Conservation (phyloP, 768 basidiomycete genomes). For the Boletus rufocinnamomeus region DNA sequence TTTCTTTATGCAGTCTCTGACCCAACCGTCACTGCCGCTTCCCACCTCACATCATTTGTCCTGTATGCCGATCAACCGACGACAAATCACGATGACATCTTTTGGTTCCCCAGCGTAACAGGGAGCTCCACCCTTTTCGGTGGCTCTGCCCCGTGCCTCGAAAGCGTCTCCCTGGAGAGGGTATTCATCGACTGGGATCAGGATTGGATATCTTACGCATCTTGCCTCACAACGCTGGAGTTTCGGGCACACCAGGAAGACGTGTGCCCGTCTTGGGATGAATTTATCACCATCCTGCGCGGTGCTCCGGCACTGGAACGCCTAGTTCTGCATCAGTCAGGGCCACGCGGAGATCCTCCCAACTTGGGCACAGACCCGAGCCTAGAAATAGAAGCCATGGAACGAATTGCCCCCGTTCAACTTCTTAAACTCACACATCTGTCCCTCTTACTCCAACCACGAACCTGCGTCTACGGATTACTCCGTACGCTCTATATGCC, state of each 20-base stretch:
- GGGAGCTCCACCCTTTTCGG: not conserved
- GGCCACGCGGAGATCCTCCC: not conserved
- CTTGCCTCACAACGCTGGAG: not conserved
- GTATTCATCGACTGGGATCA: not conserved
- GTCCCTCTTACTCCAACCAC: not conserved
- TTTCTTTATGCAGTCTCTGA: too few species aligned
- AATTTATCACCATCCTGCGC: not conserved
- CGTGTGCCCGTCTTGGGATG: not conserved
- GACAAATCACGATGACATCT: not conserved
- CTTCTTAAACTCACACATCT: not conserved
- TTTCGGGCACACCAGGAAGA: not conserved
- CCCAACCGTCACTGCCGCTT: too few species aligned
- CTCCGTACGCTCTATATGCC: not conserved
- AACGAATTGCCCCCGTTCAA: not conserved
- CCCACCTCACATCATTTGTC: not conserved
- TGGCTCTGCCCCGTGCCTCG: not conserved
- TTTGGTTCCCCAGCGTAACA: not conserved
- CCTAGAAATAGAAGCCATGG: not conserved
- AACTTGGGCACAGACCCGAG: not conserved
- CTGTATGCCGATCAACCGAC: not conserved
- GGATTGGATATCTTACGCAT: not conserved
- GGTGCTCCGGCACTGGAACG: too few species aligned
- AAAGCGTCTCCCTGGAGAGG: not conserved
- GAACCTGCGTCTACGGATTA: not conserved
- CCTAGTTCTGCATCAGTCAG: not conserved